Percentiles rank a stretch among this genome's conserved stretches.
Conservation (phyloP, 352 stramenopile species). For the Thalassiosira sp. region DNA sequence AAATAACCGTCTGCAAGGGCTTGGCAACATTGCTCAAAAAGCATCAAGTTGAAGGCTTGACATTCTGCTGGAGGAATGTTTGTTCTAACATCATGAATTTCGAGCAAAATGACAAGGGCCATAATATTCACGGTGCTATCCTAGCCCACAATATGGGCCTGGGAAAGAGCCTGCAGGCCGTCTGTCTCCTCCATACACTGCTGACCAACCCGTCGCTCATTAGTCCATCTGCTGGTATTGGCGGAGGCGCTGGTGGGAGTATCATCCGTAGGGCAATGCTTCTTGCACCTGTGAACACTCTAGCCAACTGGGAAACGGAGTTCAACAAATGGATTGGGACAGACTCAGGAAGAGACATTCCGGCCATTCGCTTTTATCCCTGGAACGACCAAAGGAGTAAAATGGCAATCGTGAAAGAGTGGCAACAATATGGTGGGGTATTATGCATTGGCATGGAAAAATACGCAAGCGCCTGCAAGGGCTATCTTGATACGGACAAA, state of each 20-base stretch:
- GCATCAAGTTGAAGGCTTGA: constrained; percentile 72
- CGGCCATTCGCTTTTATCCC: constrained; percentile 48
- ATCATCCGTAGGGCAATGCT: constrained; percentile 54
- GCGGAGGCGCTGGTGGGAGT: constrained; percentile 5
- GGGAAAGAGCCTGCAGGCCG: constrained; percentile 67
- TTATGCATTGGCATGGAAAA: constrained; percentile 39
- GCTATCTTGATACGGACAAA: constrained; percentile 24
- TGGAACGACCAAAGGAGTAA: constrained; percentile 27
- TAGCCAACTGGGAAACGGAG: constrained; percentile 77
- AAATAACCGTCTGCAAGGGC: constrained; percentile 47
- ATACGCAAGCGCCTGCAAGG: constrained; percentile 46
- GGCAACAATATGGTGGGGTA: constrained; percentile 61
- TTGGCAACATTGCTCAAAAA: constrained; percentile 66
- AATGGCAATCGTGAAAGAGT: constrained; percentile 49
- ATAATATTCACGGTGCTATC: constrained; percentile 62
- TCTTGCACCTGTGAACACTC: constrained; percentile 63
- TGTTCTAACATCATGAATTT: constrained; percentile 59
- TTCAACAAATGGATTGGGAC: constrained; percentile 70
- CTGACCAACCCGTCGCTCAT: constrained; percentile 58
- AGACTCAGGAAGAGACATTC: constrained; percentile 35
- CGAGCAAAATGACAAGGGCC: constrained; percentile 13
- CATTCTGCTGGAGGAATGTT: constrained; percentile 76
- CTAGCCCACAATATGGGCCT: constrained; percentile 77
- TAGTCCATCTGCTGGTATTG: neutral
- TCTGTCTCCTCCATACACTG: constrained; percentile 73